Conservation (phyloP, 306 rosid genomes). For the Carpinus fangiana region DNA sequence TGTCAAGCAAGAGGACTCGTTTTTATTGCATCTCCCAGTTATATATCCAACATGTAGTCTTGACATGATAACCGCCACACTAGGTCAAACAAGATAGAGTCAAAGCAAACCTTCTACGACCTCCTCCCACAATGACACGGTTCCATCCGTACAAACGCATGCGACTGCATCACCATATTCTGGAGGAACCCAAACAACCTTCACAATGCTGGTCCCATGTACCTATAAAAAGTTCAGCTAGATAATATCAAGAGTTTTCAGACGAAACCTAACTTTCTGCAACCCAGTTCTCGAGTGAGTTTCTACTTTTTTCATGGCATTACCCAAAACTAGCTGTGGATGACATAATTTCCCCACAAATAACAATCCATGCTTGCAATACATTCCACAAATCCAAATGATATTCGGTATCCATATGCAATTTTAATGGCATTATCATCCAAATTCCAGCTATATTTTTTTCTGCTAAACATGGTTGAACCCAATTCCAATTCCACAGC, state of each 20-base stretch:
- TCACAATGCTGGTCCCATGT: slow-evolving; percentile 50
- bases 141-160: slow-evolving; percentile 66
- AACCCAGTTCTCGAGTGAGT: neutral
- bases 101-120: slow-evolving; percentile 60
- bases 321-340: neutral
- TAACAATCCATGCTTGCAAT: neutral
- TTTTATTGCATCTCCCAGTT: neutral
- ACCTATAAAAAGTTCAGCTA: slow-evolving; percentile 40
- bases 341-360: neutral
- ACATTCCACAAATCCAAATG: neutral
- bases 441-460: neutral
- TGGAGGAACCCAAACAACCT: slow-evolving; percentile 83
- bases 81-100: neutral
- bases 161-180: slow-evolving; percentile 86
- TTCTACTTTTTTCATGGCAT: neutral
- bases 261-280: neutral
- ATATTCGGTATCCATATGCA: neutral
- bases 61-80: neutral
- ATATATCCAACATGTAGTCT: neutral
- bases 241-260: neutral
- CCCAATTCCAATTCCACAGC: neutral
- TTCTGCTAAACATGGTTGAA: neutral
- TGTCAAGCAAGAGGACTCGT: neutral
- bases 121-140: slow-evolving; percentile 74
- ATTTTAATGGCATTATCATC: neutral